These are phyloP conservation scores for Hondaea fermentalgiana DNA, from an alignment of 108 stramenopile species.

Conservation along the genomic window DNA sequence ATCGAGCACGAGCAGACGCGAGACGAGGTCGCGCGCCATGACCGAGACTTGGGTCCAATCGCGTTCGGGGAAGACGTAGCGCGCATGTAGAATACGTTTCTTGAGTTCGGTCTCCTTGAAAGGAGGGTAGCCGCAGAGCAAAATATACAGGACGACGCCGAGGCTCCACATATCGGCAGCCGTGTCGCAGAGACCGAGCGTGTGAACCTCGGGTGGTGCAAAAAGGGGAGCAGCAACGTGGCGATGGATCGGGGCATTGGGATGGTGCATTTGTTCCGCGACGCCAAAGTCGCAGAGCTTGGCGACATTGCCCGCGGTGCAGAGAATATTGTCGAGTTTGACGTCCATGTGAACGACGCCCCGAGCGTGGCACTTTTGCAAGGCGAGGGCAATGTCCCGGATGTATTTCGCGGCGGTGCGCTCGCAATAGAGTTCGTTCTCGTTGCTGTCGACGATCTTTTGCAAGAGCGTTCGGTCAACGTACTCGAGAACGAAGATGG, in stretches of 20 bases:
- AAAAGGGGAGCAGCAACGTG: not conserved
- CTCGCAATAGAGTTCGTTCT: not conserved
- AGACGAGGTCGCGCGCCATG: slow-evolving; percentile 75
- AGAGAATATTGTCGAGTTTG: not conserved
- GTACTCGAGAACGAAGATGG: not conserved
- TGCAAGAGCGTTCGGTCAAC: not conserved
- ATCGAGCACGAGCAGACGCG: slow-evolving; percentile 60
- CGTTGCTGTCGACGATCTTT: not conserved
- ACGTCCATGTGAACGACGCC: slow-evolving; percentile 2
- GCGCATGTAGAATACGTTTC: not conserved
- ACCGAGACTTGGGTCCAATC: slow-evolving; percentile 69
- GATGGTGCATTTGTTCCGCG: not conserved
- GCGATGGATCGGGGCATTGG: not conserved
- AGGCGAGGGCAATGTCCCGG: not conserved
- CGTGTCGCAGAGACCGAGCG: not conserved
- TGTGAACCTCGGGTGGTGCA: not conserved
- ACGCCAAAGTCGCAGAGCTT: slow-evolving; percentile 21
- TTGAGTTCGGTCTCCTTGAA: slow-evolving; percentile 29
- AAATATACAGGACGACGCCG: slow-evolving; percentile 33
- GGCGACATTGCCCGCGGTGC: not conserved
- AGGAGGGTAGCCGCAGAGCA: slow-evolving; percentile 35
- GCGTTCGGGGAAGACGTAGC: slow-evolving; percentile 63
- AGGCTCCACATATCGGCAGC: slow-evolving; percentile 24
- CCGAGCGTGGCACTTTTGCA: not conserved
- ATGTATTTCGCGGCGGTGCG: not conserved